Conservation (phyloP, 2,329 filamentous ascomycete species). For the Chaetomium sp. region DNA sequence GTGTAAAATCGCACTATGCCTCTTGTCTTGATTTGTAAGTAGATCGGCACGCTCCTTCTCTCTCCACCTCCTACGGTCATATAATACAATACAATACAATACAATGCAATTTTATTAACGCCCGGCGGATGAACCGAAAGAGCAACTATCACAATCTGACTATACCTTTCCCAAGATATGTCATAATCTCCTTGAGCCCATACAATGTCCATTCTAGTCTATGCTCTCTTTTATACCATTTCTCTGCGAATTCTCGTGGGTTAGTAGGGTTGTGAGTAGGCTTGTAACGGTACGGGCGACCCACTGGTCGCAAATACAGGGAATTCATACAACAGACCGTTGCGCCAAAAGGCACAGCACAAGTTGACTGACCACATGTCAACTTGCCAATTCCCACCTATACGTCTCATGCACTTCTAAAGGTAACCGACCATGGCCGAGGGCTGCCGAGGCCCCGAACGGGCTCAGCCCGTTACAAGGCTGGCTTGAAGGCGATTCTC, state of each 20-base stretch:
- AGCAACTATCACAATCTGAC: constrained; percentile 2
- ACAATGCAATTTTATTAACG: too few relatives aligned
- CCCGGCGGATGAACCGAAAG: too few relatives aligned
- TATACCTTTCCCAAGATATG: constrained; percentile 4
- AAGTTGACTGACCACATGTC: background rate
- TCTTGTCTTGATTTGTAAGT: too few relatives aligned
- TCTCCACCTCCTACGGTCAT: too few relatives aligned
- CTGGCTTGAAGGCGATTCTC: constrained; percentile 9
- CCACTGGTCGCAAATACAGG: background rate
- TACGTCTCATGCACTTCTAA: background rate
- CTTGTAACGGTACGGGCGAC: background rate
- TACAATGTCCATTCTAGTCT: constrained; percentile 3
- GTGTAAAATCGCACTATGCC: too few relatives aligned
- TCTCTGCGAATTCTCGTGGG: constrained; percentile 3
- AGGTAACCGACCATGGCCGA: background rate
- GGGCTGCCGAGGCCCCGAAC: background rate
- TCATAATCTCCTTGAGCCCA: constrained; percentile 5
- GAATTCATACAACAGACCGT: background rate
- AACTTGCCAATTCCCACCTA: background rate
- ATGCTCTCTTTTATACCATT: background rate
- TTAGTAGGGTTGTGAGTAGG: constrained; percentile 7
- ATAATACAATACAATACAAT: too few relatives aligned
- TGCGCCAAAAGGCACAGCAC: background rate
- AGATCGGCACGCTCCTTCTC: too few relatives aligned
- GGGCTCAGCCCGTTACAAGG: background rate